phyloP scores from a whole-genome alignment of 768 basidiomycete species.

The Leccinum barrowsii region DNA sequence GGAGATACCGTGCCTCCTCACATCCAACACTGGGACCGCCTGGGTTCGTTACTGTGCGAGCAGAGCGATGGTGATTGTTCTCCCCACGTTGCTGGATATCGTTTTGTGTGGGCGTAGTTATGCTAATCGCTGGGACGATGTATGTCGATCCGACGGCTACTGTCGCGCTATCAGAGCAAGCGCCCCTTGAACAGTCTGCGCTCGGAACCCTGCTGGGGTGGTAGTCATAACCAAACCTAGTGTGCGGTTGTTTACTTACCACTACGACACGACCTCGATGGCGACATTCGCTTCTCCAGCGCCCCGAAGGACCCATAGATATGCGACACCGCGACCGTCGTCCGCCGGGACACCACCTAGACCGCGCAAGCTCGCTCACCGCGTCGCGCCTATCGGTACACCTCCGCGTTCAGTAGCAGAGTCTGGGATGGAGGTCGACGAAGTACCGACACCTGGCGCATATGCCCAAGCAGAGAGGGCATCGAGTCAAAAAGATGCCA shows the following conservation, averaged over 20 bases:
- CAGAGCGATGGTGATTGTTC: no score
- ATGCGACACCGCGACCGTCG: constrained; percentile 25
- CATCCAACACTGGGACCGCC: no score
- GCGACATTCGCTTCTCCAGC: constrained; percentile 60
- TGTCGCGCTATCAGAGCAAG: no score
- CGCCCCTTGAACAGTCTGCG: no score
- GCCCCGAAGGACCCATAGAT: constrained; percentile 47
- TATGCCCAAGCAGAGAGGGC: constrained; percentile 37
- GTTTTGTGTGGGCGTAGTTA: no score
- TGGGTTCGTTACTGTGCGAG: no score
- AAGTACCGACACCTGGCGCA: constrained; percentile 39
- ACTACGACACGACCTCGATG: constrained; percentile 17
- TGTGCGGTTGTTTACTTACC: constrained; percentile 6
- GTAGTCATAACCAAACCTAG: background rate
- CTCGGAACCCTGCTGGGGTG: no score
- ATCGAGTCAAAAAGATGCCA: constrained; percentile 28
- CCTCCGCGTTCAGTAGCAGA: constrained; percentile 36
- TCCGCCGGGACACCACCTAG: constrained; percentile 26
- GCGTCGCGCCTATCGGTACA: constrained; percentile 16
- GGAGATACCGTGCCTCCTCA: no score
- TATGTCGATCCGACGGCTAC: no score
- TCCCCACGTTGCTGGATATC: no score
- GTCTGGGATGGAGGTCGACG: constrained; percentile 70
- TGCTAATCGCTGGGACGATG: no score
- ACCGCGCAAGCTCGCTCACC: constrained; percentile 26